Evolutionary conservation across 495 filamentous ascomycete genomes (phyloP).

Genomic region (Aspergillus bridgeri): DNA sequence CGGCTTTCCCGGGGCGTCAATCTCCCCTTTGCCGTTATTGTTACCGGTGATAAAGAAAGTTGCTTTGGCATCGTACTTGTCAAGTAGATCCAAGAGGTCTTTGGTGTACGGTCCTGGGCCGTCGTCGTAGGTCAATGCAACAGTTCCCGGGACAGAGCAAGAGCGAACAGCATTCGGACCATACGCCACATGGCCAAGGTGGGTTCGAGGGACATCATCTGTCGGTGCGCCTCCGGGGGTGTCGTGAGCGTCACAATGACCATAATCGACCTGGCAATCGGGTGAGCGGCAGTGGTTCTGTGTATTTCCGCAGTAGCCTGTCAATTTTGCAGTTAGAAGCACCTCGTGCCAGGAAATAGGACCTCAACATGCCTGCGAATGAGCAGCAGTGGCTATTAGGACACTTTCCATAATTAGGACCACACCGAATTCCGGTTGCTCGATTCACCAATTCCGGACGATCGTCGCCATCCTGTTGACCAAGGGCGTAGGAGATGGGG

Average conservation of each 20-base stretch:
- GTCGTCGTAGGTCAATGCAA: constrained; percentile 78
- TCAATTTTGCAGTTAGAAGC: not conserved
- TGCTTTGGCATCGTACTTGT: constrained; percentile 61
- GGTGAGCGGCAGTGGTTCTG: constrained; percentile 62
- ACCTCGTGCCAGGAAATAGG: not conserved
- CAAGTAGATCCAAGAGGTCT: constrained; percentile 66
- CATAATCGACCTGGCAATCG: constrained; percentile 67
- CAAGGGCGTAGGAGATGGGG: not conserved
- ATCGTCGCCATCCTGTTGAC: not conserved
- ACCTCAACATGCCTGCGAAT: constrained; percentile 47
- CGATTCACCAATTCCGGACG: constrained; percentile 12
- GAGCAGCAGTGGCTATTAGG: constrained; percentile 61
- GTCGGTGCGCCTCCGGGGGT: constrained; percentile 61
- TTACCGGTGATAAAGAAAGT: constrained; percentile 80
- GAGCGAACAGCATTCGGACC: constrained; percentile 62
- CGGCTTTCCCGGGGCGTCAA: constrained; percentile 56
- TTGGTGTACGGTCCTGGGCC: constrained; percentile 68
- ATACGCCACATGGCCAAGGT: constrained; percentile 56
- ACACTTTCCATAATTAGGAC: constrained; percentile 48
- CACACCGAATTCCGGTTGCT: constrained; percentile 33
- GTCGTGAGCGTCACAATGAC: constrained; percentile 65
- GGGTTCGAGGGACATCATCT: constrained; percentile 53
- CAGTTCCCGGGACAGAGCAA: constrained; percentile 58
- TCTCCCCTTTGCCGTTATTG: constrained; percentile 68
- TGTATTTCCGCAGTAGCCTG: constrained; percentile 12